A percentile compares a stretch with the other conserved stretches of the same genome.
phyloP scores from a whole-genome alignment of 306 rosid species.

The barrel medic (Medicago truncatula) region DNA sequence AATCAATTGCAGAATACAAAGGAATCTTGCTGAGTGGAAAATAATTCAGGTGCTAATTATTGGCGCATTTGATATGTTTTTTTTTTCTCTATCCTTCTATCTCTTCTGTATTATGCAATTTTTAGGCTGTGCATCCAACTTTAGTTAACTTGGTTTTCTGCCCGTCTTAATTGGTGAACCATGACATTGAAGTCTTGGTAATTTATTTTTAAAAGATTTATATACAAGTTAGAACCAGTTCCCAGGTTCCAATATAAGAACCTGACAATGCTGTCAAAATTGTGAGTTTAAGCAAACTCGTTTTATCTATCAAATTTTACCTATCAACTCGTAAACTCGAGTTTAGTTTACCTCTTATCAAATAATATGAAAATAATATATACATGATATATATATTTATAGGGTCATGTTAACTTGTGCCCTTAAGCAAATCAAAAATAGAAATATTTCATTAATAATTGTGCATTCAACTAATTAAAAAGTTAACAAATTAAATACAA shows the following conservation, averaged over 20 bases:
- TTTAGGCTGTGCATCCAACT: background rate
- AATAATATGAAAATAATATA: too few species aligned
- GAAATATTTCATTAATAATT: too few species aligned
- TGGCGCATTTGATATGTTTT: constrained; percentile 22
- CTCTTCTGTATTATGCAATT: constrained; percentile 40
- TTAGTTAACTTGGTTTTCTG: constrained; percentile 13
- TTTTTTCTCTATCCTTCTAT: constrained; percentile 25
- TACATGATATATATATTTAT: background rate
- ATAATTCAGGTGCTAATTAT: constrained; percentile 27
- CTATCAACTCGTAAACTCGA: background rate
- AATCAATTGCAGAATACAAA: constrained; percentile 18
- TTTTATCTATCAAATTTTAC: background rate
- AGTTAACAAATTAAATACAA: too few species aligned
- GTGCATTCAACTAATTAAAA: too few species aligned
- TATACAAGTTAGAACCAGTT: background rate
- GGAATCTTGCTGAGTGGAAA: constrained; percentile 12
- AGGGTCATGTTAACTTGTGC: too few species aligned
- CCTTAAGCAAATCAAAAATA: too few species aligned
- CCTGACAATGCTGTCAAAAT: background rate
- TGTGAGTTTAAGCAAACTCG: background rate
- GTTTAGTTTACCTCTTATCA: background rate
- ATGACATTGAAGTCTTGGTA: background rate
- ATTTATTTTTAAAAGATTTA: background rate
- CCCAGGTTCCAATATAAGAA: background rate
- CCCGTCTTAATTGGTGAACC: background rate